Evolutionary conservation across 2,329 filamentous ascomycete species (phyloP).

Genomic region (Onygenales sp.): DNA sequence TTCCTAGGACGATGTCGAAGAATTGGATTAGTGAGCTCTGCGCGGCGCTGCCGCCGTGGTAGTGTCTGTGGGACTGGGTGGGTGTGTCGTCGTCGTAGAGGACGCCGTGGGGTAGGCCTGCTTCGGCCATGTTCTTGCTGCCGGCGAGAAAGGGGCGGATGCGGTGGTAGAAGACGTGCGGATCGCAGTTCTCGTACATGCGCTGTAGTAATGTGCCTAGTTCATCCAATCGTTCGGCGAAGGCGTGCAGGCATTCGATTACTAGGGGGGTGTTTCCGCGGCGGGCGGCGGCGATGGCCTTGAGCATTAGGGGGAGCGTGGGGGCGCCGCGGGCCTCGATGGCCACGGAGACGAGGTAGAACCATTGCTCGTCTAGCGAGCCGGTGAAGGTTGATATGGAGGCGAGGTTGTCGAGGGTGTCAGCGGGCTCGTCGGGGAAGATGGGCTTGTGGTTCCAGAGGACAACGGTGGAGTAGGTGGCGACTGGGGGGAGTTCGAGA

Average conservation of each 20-base stretch:
- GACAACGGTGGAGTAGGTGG: constrained; percentile 83
- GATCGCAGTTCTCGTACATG: constrained; percentile 94
- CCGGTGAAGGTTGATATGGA: constrained; percentile 88
- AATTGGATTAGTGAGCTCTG: constrained; percentile 97
- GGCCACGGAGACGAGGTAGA: constrained; percentile 89
- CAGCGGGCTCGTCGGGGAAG: constrained; percentile 71
- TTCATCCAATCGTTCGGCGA: constrained; percentile 83
- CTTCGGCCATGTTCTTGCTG: constrained; percentile 95
- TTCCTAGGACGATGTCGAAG: constrained; percentile 83
- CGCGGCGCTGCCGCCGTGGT: constrained; percentile 89
- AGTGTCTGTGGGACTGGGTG: constrained; percentile 63
- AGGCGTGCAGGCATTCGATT: constrained; percentile 63
- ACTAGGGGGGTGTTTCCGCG: constrained; percentile 61
- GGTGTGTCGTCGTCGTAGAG: constrained; percentile 75
- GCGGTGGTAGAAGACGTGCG: constrained; percentile 87
- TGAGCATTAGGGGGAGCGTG: constrained; percentile 78
- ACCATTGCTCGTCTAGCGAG: constrained; percentile 95
- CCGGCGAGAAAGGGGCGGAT: constrained; percentile 94
- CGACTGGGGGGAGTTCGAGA: constrained; percentile 82
- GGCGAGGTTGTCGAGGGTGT: constrained; percentile 77
- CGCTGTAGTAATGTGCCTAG: constrained; percentile 67
- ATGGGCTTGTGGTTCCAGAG: constrained; percentile 97
- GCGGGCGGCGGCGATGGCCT: constrained; percentile 72
- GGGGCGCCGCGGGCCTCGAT: constrained; percentile 88
- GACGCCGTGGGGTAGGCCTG: constrained; percentile 78